Evolutionary conservation across 2,329 filamentous ascomycete species (phyloP).

Genomic region (Pseudocercospora musae): DNA sequence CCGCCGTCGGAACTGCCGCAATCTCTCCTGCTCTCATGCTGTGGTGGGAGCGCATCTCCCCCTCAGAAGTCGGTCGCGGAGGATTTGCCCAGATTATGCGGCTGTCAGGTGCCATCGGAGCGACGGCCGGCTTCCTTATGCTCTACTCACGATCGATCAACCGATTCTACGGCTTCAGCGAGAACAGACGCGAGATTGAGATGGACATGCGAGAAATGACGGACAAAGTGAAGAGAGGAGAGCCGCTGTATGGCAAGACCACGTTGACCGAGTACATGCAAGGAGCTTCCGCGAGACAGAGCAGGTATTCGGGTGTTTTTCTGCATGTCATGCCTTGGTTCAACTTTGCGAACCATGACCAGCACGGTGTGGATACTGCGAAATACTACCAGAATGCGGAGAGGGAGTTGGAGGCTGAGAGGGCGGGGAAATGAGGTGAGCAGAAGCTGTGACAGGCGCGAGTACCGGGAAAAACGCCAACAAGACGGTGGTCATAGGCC

Average conservation of each 20-base stretch:
- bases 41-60: slow-evolving; percentile 77
- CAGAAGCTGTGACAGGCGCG: background rate
- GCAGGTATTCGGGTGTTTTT: slow-evolving; percentile 82
- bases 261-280: slow-evolving; percentile 83
- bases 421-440: slow-evolving; percentile 30
- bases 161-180: slow-evolving; percentile 91
- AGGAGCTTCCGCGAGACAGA: slow-evolving; percentile 88
- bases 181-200: slow-evolving; percentile 87
- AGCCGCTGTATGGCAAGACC: slow-evolving; percentile 83
- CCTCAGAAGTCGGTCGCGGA: slow-evolving; percentile 77
- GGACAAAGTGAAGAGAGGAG: slow-evolving; percentile 85
- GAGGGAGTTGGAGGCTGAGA: slow-evolving; percentile 83
- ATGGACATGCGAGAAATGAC: slow-evolving; percentile 99
- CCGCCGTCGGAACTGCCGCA: slow-evolving; percentile 66
- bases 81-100: slow-evolving; percentile 83
- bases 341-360: slow-evolving; percentile 95
- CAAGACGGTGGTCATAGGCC: background rate
- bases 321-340: slow-evolving; percentile 88
- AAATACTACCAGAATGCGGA: slow-evolving; percentile 98
- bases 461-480: background rate
- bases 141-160: slow-evolving; percentile 79
- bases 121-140: slow-evolving; percentile 75
- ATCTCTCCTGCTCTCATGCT: slow-evolving; percentile 71
- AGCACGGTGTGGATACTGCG: slow-evolving; percentile 95
- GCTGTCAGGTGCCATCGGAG: slow-evolving; percentile 67